Base-by-base conservation (phyloP, 2,329 filamentous ascomycete genomes). In the Botrytis galanthina region DNA sequence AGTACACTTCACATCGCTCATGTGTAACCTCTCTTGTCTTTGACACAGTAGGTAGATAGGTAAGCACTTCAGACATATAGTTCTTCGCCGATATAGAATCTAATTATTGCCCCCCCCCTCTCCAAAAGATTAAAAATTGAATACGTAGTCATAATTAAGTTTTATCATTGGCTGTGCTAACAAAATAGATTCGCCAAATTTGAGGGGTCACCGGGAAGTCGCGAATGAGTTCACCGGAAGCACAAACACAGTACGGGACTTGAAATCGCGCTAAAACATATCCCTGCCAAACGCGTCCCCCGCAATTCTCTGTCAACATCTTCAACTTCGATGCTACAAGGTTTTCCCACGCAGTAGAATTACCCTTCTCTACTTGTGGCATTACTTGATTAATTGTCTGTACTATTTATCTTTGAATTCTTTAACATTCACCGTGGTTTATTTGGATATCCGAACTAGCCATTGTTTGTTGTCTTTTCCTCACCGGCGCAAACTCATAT, bases 231-330 rank as follows among this genome's bases (percentile, higher is more conserved):
- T 68, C 64, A 68, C 64, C 64, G 48, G 46, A 35, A 68, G 46
- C 35, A 10, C 48, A 29, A 54, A 29, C 14, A 48, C 35, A 35
- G 29, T n/a, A n/a, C 26, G 37, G 18, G 46, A 29, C 10, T 37
- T 4, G 26, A 35, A 32, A 42, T 72, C 70, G 37, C 70, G 70
- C 70, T 59, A 72, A 39, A 26, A 66, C n/a, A 2, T 20, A 42
- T 6, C 70, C 70, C 46, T 54, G 60, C 39, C 46, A 51, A 67
- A 57, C 61, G 70, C 70, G 61, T 72, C 70, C 70, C 70, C 61
- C 59, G 61, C 70, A 72, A 42, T 72, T 26, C 70, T 54, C 29
- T 35, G 44, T 64, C 46, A 72, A 57, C 61, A 71, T 64, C 60
- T 71, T 29, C 14, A 57, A 32, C 59, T 37, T 60, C 22, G 26